Evolutionary conservation across 495 filamentous ascomycete species (phyloP).

Genomic region (Bacidia rubella): DNA sequence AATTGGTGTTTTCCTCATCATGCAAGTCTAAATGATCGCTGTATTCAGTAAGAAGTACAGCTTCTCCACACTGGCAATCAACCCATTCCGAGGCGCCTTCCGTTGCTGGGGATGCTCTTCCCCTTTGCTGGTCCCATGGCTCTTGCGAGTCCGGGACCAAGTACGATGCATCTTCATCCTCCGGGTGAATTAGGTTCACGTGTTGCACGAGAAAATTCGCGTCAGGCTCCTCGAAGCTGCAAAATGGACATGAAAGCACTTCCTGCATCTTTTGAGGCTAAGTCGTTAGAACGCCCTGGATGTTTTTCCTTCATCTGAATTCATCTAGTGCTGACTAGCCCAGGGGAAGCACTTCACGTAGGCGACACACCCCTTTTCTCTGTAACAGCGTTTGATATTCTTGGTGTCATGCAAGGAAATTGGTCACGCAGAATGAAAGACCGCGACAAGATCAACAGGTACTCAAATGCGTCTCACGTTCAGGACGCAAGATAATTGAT

Average conservation of each 20-base stretch:
- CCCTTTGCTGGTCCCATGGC: not conserved
- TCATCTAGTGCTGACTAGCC: too few relatives aligned
- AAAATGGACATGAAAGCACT: slow-evolving; percentile 38
- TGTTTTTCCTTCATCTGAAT: too few relatives aligned
- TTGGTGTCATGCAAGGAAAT: too few relatives aligned
- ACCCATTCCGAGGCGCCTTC: slow-evolving; percentile 32
- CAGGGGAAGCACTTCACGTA: too few relatives aligned
- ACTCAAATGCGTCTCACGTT: too few relatives aligned
- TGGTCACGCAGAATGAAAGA: too few relatives aligned
- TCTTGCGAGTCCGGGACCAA: slow-evolving; percentile 21
- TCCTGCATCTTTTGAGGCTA: too few relatives aligned
- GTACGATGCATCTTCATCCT: slow-evolving; percentile 44
- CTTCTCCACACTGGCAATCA: slow-evolving; percentile 68
- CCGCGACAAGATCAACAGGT: too few relatives aligned
- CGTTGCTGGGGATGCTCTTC: slow-evolving; percentile 3
- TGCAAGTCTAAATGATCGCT: slow-evolving; percentile 67
- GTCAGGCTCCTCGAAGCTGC: slow-evolving; percentile 38
- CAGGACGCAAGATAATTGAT: too few relatives aligned
- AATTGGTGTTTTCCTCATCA: slow-evolving; percentile 30
- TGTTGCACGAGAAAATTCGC: slow-evolving; percentile 38
- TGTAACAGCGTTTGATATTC: too few relatives aligned
- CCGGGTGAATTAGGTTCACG: slow-evolving; percentile 40
- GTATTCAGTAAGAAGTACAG: slow-evolving; percentile 44
- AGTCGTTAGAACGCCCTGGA: too few relatives aligned
- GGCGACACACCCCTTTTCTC: too few relatives aligned